Evolutionary conservation across 108 stramenopile genomes (phyloP), one percentile per base, ranked within the genome.

Genomic region (Schizochytrium sp.): DNA sequence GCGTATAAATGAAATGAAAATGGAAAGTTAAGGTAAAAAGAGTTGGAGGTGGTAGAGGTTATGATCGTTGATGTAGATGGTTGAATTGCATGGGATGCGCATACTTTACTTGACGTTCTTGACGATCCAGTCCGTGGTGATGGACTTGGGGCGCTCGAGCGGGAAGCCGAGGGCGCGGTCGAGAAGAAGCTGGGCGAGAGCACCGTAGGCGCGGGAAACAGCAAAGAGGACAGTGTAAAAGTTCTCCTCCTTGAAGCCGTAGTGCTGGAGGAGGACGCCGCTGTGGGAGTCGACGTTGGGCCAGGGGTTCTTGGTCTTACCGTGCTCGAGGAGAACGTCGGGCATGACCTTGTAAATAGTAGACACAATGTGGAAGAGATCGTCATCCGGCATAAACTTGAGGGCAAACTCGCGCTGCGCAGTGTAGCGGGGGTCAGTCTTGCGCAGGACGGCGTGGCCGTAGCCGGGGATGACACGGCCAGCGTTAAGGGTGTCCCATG

Each of bases 181-280:
- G 98, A 98, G 98, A 91, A 98, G 98, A 91, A 98, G 93, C 92
- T 99, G 99, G 58, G 95, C 96, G 90, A 99, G 93, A 57, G 96
- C 99, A 83, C 99, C 99, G 55, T 98, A 96, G 41, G 97, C 98
- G 53, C 99, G 96, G 71, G 96, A 96, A 5, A 99, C 98, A 57
- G 98, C 99, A 90, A 99, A 99, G 93, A 99, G 95, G 8, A 99
- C 99, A 23, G 99, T 99, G 96, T 99, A 99, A 91, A 98, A 99
- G 91, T 97, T 95, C 94, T 96, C 96, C 95, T 99, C 97, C 43
- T 95, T 98, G 93, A 99, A 97, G 89, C 97, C 98, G 91, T 99
- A 99, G 93, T 98, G 98, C 97, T 97, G 97, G 58, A 99, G 95
- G 91, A 99, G 94, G 60, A 99, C 98, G 88, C 99, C 99, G 19